Base-by-base conservation (phyloP, 345 rosid species). In the Citrus medica region DNA sequence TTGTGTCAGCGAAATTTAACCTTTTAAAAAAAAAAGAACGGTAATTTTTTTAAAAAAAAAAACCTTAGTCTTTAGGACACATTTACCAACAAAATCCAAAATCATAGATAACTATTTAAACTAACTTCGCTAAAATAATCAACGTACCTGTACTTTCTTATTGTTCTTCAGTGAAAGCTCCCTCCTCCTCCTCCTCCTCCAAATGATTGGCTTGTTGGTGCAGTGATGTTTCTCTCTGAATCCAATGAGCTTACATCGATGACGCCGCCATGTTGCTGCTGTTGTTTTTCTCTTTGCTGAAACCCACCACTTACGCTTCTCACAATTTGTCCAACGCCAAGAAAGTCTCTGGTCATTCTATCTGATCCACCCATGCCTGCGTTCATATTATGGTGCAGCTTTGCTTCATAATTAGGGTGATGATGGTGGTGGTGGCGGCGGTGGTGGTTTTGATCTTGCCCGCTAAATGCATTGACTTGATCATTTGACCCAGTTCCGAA, bases 261-360 rank as follows among this genome's bases (percentile, higher is more conserved):
- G 19, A 74, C 51, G 51, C 51, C 51, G 51, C 51, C 51, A 46
- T 46, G 78, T 17, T 42, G 79, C 61, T 60, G 77, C 3, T 63
- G 79, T 24, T 75, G 78, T n/a, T 78, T 78, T 10, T 84, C 80
- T 67, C 83, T 76, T 66, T 78, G 86, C 33, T 85, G 77, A 83
- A 86, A 76, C 17, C 88, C 87, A 76, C 87, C 83, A 65, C 86
- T 85, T 86, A 83, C 78, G 76, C 84, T 88, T 81, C 89, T 85
- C 67, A 85, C 88, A 25, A 86, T 86, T 65, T 89, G 93, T 67
- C 97, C 97, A 38, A 92, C 97, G 3, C 97, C 94, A 37, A 92
- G 94, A 74, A 92, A 92, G 81, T 92, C 97, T 79, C 94, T 86
- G 2, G 97, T 92, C 87, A 88, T 79, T 56, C 89, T 85, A 76